Base-by-base conservation (phyloP, 345 rosid genomes). In the Salix caprea region DNA sequence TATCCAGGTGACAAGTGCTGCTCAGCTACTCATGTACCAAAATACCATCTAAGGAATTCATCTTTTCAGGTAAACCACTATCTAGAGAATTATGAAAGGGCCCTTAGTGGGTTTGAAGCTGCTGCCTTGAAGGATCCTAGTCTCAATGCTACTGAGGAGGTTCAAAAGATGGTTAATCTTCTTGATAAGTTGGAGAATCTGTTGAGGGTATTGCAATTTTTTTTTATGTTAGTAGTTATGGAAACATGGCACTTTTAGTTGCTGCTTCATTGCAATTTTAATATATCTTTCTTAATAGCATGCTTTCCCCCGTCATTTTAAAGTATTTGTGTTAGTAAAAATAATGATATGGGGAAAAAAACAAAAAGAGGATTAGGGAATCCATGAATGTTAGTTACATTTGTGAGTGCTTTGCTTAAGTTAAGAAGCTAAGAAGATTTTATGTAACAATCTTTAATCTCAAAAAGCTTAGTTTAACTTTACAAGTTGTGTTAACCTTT, bases 51-150 rank as follows among this genome's bases (percentile, higher is more conserved):
- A n/a, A 60, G 68, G 54, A 37, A n/a, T 77, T 70, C 72, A 61
- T 37, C 56, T 60, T 75, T 83, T 77, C 87, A 91, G 95, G 95
- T 88, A 52, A 86, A 91, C 76, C 88, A 82, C 74, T 91, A 89
- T 80, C 85, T 91, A 65, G 93, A 91, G 83, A 91, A 91, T 79
- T 91, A 91, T 67, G 90, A 89, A 81, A 88, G 95, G 81, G 93
- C 95, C 74, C 88, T 91, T 70, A 81, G 81, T 72, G 91, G 91
- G 73, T 91, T 89, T 85, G 91, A 91, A 87, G 88, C 93, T 58
- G 93, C 95, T 77, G 83, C 90, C 60, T 76, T 82, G 23, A 91
- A 80, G 87, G 95, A 91, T 81, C 95, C 95, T 36, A 85, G 89
- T 78, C 85, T 91, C 30, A 85, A 85, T 84, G 93, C 93, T 72